phyloP scores from a whole-genome alignment of 805 yeast genomes.

The Starmerella ratchasimensis region DNA sequence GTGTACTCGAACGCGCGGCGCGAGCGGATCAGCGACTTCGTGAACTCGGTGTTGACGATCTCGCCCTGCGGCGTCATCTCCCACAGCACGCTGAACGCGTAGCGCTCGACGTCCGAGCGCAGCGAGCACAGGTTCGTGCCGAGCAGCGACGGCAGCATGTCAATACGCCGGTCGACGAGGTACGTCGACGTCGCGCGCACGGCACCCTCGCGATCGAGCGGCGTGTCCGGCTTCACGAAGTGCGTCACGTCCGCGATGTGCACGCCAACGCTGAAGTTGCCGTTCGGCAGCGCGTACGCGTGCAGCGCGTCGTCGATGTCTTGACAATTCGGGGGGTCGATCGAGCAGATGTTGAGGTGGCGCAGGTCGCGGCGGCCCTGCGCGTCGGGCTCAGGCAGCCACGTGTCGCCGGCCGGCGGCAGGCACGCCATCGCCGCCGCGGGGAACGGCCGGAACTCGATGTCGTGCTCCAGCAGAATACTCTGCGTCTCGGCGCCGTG shows the following conservation, averaged over 20 bases:
- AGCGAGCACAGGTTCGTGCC: slow-evolving; percentile 95
- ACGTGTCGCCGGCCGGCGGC: slow-evolving; percentile 83
- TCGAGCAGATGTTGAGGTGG: slow-evolving; percentile 80
- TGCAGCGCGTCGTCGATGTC: slow-evolving; percentile 98
- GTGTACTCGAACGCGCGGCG: slow-evolving; percentile 92
- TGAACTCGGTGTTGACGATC: slow-evolving; percentile 62
- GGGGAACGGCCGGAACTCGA: slow-evolving; percentile 90
- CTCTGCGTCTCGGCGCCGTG: slow-evolving; percentile 96
- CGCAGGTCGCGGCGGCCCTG: slow-evolving; percentile 68
- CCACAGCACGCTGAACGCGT: slow-evolving; percentile 93
- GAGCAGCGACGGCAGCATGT: slow-evolving; percentile 88
- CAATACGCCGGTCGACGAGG: slow-evolving; percentile 93
- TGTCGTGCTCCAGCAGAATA: slow-evolving; percentile 81
- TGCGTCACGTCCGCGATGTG: slow-evolving; percentile 98
- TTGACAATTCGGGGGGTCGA: slow-evolving; percentile 96
- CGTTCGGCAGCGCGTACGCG: slow-evolving; percentile 72
- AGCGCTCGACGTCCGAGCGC: slow-evolving; percentile 89
- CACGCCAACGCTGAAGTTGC: slow-evolving; percentile 94
- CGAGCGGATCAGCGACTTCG: slow-evolving; percentile 80
- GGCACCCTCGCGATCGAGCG: slow-evolving; percentile 92
- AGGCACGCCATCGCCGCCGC: slow-evolving; percentile 82
- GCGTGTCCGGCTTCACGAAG: slow-evolving; percentile 84
- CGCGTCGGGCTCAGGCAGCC: slow-evolving; percentile 47
- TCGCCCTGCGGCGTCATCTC: slow-evolving; percentile 79
- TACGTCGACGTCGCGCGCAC: slow-evolving; percentile 95